phyloP scores from a whole-genome alignment of 805 yeast species.

The Pichia insulana region DNA sequence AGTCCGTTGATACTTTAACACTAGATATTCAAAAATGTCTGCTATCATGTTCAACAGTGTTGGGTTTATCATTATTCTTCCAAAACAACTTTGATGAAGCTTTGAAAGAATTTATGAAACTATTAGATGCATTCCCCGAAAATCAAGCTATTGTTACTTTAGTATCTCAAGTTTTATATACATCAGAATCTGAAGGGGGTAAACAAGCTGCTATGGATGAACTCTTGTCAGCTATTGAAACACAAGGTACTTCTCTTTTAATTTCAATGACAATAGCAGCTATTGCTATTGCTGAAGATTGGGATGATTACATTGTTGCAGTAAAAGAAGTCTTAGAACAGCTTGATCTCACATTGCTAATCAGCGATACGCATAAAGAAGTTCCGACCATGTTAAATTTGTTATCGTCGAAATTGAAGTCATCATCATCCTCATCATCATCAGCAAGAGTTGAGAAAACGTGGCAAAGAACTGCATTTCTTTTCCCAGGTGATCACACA shows the following conservation, averaged over 20 bases:
- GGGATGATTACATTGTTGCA: slow-evolving; percentile 46
- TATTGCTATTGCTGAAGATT: slow-evolving; percentile 56
- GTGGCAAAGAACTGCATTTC: slow-evolving; percentile 65
- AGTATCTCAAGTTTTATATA: slow-evolving; percentile 72
- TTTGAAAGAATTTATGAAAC: slow-evolving; percentile 53
- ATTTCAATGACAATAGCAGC: slow-evolving; percentile 75
- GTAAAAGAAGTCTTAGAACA: slow-evolving; percentile 59
- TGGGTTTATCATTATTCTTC: slow-evolving; percentile 70
- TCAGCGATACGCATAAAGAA: slow-evolving; percentile 41
- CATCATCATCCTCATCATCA: background rate
- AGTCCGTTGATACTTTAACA: slow-evolving; percentile 30
- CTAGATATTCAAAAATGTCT: slow-evolving; percentile 26
- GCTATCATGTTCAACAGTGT: slow-evolving; percentile 55
- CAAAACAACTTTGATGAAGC: slow-evolving; percentile 54
- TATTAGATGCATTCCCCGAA: slow-evolving; percentile 49
- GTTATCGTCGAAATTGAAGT: background rate
- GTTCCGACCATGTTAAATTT: slow-evolving; percentile 49
- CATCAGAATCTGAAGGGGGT: slow-evolving; percentile 66
- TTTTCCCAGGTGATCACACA: slow-evolving; percentile 61
- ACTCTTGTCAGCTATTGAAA: slow-evolving; percentile 55
- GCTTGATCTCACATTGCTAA: slow-evolving; percentile 35
- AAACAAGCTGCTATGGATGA: slow-evolving; percentile 81
- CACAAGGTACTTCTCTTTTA: slow-evolving; percentile 54
- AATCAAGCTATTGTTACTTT: slow-evolving; percentile 62
- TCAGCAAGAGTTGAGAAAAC: slow-evolving; percentile 14